Conservation (phyloP, 129 eudicot genomes). For the Oenanthe sinensis region DNA sequence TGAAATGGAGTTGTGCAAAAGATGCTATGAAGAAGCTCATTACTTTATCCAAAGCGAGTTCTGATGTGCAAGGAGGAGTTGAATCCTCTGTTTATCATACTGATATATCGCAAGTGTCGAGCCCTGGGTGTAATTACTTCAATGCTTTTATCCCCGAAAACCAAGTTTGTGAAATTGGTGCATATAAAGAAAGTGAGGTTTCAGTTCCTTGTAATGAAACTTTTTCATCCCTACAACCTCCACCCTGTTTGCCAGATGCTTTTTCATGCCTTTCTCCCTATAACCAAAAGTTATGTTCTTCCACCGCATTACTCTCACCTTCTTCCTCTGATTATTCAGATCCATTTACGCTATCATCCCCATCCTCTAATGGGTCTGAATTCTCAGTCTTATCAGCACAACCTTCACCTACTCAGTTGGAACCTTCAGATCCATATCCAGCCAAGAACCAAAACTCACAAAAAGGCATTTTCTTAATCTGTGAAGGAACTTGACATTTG, state of each 20-base stretch:
- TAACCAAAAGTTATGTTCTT: conserved; percentile 37
- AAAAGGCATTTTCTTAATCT: conserved; percentile 14
- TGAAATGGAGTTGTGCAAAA: conserved; percentile 48
- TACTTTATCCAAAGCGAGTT: conserved; percentile 37
- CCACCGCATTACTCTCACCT: conserved; percentile 73
- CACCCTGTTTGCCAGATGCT: conserved; percentile 15
- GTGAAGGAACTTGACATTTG: conserved; percentile 10
- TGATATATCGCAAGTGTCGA: background rate
- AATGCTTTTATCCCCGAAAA: conserved; percentile 21
- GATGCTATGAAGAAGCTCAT: conserved; percentile 62
- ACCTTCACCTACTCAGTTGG: conserved; percentile 47
- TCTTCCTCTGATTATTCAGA: conserved; percentile 71
- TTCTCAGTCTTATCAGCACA: conserved; percentile 44
- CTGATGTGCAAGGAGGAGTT: conserved; percentile 35
- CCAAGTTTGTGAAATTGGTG: conserved; percentile 24
- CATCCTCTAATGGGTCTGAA: conserved; percentile 78
- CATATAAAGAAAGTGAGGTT: conserved; percentile 20
- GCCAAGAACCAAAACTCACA: conserved; percentile 9
- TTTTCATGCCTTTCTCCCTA: conserved; percentile 35
- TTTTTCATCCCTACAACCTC: conserved; percentile 15
- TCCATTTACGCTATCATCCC: conserved; percentile 70
- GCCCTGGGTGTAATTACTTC: conserved; percentile 7
- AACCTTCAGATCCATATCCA: conserved; percentile 26
- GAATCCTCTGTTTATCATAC: conserved; percentile 21
- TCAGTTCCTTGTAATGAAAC: conserved; percentile 14